phyloP scores from a whole-genome alignment of 805 yeast species.

The Komagataella pastoris region DNA sequence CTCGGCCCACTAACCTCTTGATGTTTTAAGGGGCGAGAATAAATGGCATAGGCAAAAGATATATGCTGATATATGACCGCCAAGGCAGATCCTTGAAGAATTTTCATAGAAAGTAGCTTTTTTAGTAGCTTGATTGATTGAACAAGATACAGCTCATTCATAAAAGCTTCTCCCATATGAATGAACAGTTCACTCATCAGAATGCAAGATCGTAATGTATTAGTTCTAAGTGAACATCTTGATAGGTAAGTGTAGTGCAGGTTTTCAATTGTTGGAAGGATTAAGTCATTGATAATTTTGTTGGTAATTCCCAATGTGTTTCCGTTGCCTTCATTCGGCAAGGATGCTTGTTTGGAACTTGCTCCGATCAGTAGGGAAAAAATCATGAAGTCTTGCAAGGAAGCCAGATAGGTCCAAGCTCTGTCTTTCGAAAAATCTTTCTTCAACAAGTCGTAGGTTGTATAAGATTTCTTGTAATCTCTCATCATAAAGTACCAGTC shows the following conservation, averaged over 20 bases:
- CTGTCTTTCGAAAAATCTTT: constrained; percentile 67
- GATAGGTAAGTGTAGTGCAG: constrained; percentile 65
- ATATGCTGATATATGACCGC: constrained; percentile 23
- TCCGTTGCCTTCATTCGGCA: constrained; percentile 11
- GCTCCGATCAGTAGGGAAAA: constrained; percentile 52
- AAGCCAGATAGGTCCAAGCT: constrained; percentile 71
- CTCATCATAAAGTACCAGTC: constrained; percentile 90
- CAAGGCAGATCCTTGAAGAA: constrained; percentile 29
- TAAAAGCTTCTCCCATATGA: constrained; percentile 25
- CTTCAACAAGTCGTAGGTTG: constrained; percentile 70
- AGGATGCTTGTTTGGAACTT: constrained; percentile 30
- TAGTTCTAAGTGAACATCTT: constrained; percentile 53
- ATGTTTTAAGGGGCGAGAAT: constrained; percentile 2
- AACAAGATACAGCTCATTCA: constrained; percentile 28
- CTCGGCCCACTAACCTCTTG: constrained; percentile 12
- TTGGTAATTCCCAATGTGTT: constrained; percentile 17
- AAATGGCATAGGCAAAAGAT: constrained; percentile 16
- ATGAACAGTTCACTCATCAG: constrained; percentile 60
- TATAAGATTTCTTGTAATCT: constrained; percentile 74
- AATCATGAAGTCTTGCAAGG: constrained; percentile 83
- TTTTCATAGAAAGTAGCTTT: constrained; percentile 29
- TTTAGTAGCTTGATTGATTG: constrained; percentile 31
- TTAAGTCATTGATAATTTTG: constrained; percentile 37
- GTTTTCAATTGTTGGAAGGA: constrained; percentile 55
- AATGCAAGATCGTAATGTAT: constrained; percentile 55